A percentile compares a stretch with the other conserved stretches of the same genome.
Conservation (phyloP, 2,329 filamentous ascomycete species). For the Cercospora berteroae region DNA sequence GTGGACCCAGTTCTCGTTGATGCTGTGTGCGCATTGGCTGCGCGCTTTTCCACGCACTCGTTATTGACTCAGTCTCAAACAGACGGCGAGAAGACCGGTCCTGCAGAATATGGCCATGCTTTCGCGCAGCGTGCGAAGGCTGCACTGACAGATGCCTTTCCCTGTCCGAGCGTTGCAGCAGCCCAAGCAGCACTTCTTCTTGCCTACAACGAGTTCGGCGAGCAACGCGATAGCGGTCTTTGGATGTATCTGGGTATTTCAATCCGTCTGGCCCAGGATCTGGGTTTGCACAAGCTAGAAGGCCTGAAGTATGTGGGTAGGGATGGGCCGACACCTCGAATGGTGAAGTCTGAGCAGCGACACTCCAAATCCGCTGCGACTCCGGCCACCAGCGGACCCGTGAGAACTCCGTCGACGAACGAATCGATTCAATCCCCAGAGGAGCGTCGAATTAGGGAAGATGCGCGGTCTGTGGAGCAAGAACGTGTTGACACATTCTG, state of each 20-base stretch:
- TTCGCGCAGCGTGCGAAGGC: constrained; percentile 81
- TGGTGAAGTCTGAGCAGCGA: constrained; percentile 44
- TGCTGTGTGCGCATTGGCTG: constrained; percentile 77
- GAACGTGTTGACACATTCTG: constrained; percentile 86
- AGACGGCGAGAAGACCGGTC: constrained; percentile 45
- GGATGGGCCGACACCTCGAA: constrained; percentile 56
- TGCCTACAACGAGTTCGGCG: constrained; percentile 86
- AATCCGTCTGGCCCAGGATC: constrained; percentile 76
- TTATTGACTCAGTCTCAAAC: constrained; percentile 46
- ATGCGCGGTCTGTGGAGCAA: constrained; percentile 67
- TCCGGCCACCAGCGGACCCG: constrained; percentile 26
- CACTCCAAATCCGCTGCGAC: not conserved
- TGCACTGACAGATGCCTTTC: constrained; percentile 78
- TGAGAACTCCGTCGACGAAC: constrained; percentile 43
- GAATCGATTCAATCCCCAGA: constrained; percentile 54
- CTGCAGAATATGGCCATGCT: constrained; percentile 69
- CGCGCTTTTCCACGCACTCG: constrained; percentile 69
- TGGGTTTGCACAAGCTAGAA: constrained; percentile 78
- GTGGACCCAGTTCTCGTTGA: constrained; percentile 84
- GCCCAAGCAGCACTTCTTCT: constrained; percentile 81
- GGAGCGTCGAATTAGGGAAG: constrained; percentile 52
- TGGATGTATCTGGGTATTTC: constrained; percentile 93
- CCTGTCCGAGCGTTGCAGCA: constrained; percentile 77
- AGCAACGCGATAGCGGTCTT: constrained; percentile 80
- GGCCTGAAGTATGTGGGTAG: constrained; percentile 62